Base-by-base conservation (phyloP, 2,329 filamentous ascomycete genomes). In the Fusarium sublunatum region DNA sequence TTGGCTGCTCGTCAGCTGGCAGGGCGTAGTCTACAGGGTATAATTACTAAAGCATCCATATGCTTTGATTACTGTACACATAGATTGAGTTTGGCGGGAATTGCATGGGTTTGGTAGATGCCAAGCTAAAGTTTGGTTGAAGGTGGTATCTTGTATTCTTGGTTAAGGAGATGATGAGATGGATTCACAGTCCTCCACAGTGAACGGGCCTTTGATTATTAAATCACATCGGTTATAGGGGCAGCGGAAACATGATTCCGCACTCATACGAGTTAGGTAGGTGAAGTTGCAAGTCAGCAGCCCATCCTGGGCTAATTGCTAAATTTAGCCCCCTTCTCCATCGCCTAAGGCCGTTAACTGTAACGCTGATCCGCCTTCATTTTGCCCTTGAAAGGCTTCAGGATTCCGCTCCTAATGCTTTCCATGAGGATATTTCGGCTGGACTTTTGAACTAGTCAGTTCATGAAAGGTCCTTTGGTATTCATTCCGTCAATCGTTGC, bases 301-400 rank as follows among this genome's bases (percentile, higher is more conserved):
- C 44, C 34, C 25, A 50, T 52, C 62, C 61, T 59, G 51, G 62
- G 42, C 55, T 39, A 55, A 50, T 65, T 64, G 58, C 68, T 70
- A 70, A 70, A 70, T 68, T 70, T 70, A 70, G 66, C 68, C 64
- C 68, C 44, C 46, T 70, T 40, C 53, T 62, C 52, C 63, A 53
- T 63, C 54, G 51, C 45, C 53, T 58, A 46, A 61, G 59, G 68
- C 44, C 68, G 66, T 70, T 68, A 70, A 68, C 70, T 70, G 54
- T 65, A 67, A 65, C 53, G 45, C 44, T 49, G 53, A 22, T 53
- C 52, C 53, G 29, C 50, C 52, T 56, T 55, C 55, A 38, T 58
- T 31, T 38, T 47, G 13, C 31, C 12, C 12, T 32, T 44, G 36
- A 34, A 47, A 24, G 24, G 12, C 39, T 34, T 42, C n/a, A 15